These are phyloP conservation scores for Aethionema arabicum DNA, from an alignment of 345 rosid species.

Conservation along the genomic window DNA sequence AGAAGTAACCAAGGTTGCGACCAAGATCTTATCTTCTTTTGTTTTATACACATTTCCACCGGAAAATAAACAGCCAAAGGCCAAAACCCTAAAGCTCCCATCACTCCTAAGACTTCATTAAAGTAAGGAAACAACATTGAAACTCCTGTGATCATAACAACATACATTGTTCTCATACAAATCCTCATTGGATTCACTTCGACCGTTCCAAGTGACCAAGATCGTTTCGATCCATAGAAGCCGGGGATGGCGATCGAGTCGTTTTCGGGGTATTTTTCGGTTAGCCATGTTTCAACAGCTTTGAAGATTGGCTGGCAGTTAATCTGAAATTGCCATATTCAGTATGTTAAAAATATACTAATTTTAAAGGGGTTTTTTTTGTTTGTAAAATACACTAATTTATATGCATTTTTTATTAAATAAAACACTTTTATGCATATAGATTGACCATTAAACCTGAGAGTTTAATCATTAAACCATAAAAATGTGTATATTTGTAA, in stretches of 20 bases:
- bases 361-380: not conserved
- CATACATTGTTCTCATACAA: conserved; percentile 47
- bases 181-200: conserved; percentile 30
- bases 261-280: conserved; percentile 44
- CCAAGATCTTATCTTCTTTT: conserved; percentile 53
- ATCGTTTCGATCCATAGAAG: conserved; percentile 40
- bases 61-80: too few species aligned
- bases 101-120: conserved; percentile 71
- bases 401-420: too few species aligned
- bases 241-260: conserved; percentile 36
- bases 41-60: conserved; percentile 62
- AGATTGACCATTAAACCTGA: too few species aligned
- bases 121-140: conserved; percentile 74
- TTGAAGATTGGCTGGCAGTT: conserved; percentile 69
- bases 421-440: too few species aligned
- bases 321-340: conserved; percentile 43
- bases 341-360: too few species aligned
- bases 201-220: conserved; percentile 38
- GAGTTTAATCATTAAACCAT: too few species aligned
- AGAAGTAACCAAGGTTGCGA: conserved; percentile 57
- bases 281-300: conserved; percentile 53
- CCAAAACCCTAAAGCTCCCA: conserved; percentile 79
- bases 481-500: too few species aligned
- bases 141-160: conserved; percentile 46
- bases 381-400: too few species aligned